Evolutionary conservation across 805 yeast genomes (phyloP).

Genomic region (Sugiyamaella qingdaonensis): DNA sequence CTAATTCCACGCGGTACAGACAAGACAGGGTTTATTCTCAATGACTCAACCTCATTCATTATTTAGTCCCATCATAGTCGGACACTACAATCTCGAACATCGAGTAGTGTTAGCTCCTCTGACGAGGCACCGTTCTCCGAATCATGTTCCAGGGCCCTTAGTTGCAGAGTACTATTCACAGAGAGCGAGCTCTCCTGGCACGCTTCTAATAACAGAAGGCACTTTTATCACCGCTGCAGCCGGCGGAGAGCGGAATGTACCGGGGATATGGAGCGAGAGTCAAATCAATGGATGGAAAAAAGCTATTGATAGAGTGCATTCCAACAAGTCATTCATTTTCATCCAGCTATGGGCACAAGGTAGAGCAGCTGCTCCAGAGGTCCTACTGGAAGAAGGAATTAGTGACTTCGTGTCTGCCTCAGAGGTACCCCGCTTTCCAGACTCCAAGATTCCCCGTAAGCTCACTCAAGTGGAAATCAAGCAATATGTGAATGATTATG

Average conservation of each 20-base stretch:
- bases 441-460: slow-evolving; percentile 8
- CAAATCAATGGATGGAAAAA: slow-evolving; percentile 78
- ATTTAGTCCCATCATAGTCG: slow-evolving; percentile 28
- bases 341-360: slow-evolving; percentile 46
- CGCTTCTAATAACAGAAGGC: slow-evolving; percentile 59
- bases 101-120: slow-evolving; percentile 49
- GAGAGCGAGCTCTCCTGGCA: slow-evolving; percentile 52
- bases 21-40: too few species aligned
- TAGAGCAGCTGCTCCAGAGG: slow-evolving; percentile 33
- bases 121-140: slow-evolving; percentile 46
- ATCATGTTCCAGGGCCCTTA: slow-evolving; percentile 47
- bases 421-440: neutral
- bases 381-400: neutral
- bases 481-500: slow-evolving; percentile 40
- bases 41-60: neutral
- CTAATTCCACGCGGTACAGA: too few species aligned
- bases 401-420: slow-evolving; percentile 17
- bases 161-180: slow-evolving; percentile 50
- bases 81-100: slow-evolving; percentile 30
- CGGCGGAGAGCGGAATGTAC: slow-evolving; percentile 36
- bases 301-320: slow-evolving; percentile 42
- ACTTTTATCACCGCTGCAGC: slow-evolving; percentile 43
- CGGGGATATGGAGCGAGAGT: slow-evolving; percentile 61
- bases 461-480: slow-evolving; percentile 39
- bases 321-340: slow-evolving; percentile 34